Percentiles rank a stretch among this genome's conserved stretches.
These are phyloP conservation scores for Verticillium isaacii DNA, from an alignment of 2,329 filamentous ascomycete genomes.

Conservation along the genomic window DNA sequence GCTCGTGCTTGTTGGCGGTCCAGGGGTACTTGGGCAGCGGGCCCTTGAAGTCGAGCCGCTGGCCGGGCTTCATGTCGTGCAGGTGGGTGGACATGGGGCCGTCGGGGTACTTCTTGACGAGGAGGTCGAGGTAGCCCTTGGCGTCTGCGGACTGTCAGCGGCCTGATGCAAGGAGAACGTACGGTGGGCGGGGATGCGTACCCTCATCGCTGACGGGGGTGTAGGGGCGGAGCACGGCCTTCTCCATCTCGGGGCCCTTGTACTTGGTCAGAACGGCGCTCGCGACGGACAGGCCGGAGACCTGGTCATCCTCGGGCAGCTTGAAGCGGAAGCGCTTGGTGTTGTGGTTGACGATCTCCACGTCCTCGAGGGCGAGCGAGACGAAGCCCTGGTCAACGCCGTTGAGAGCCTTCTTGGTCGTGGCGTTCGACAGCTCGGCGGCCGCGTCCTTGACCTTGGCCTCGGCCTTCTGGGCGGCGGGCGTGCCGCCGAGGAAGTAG, in stretches of 20 bases:
- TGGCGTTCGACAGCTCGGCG: conserved; percentile 23
- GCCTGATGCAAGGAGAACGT: neutral
- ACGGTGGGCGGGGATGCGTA: conserved; percentile 26
- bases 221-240: conserved; percentile 86
- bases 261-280: conserved; percentile 91
- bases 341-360: conserved; percentile 85
- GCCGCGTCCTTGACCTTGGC: conserved; percentile 43
- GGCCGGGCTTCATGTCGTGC: conserved; percentile 75
- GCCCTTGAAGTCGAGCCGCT: conserved; percentile 87
- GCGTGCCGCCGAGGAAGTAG: conserved; percentile 51
- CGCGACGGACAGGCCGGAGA: conserved; percentile 76
- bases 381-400: conserved; percentile 90
- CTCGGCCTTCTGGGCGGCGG: conserved; percentile 53
- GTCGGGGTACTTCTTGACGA: conserved; percentile 87
- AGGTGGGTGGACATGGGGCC: conserved; percentile 91
- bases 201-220: conserved; percentile 86
- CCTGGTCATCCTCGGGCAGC: conserved; percentile 76
- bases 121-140: conserved; percentile 77
- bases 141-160: conserved; percentile 46
- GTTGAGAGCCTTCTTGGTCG: conserved; percentile 54
- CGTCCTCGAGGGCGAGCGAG: conserved; percentile 70
- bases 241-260: conserved; percentile 76
- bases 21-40: conserved; percentile 92
- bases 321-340: conserved; percentile 89
- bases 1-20: conserved; percentile 86